Percentiles rank a stretch among this genome's conserved stretches.
These are phyloP conservation scores for Phytopythium boreale DNA, from an alignment of 352 stramenopile species.

Conservation along the genomic window DNA sequence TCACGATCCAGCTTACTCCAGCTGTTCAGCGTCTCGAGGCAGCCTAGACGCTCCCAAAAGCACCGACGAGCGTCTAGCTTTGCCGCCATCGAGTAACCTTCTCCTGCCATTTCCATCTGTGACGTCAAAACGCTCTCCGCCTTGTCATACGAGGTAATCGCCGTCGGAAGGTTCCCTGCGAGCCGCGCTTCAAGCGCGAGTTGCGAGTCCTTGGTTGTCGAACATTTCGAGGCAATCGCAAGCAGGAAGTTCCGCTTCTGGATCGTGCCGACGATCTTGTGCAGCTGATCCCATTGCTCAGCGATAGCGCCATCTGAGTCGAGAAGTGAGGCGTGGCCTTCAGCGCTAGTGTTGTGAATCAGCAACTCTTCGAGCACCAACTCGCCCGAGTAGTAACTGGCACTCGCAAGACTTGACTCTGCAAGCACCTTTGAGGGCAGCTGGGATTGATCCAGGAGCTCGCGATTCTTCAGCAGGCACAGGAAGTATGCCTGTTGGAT, in stretches of 20 bases:
- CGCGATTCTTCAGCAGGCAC: constrained; percentile 28
- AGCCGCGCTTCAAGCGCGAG: constrained; percentile 61
- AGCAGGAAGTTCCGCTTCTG: constrained; percentile 68
- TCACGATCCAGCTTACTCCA: constrained; percentile 62
- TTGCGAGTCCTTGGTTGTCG: constrained; percentile 51
- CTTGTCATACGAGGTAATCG: constrained; percentile 72
- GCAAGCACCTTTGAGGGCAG: constrained; percentile 44
- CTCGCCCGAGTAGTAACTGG: constrained; percentile 54
- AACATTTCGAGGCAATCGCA: constrained; percentile 49
- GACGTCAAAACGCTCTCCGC: constrained; percentile 41
- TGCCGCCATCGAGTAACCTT: constrained; percentile 16
- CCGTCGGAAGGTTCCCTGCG: constrained; percentile 62
- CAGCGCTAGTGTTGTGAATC: constrained; percentile 22
- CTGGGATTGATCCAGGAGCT: constrained; percentile 23
- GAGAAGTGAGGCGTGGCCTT: constrained; percentile 2
- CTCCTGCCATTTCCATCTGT: constrained; percentile 37
- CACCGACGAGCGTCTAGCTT: constrained; percentile 53
- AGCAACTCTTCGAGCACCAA: constrained; percentile 66
- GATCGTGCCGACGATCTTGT: constrained; percentile 64
- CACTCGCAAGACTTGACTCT: constrained; percentile 56
- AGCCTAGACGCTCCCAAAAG: constrained; percentile 60
- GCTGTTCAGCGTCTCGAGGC: constrained; percentile 63
- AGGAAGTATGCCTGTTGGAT: constrained; percentile 51
- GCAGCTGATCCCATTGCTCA: constrained; percentile 63
- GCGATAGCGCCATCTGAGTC: constrained; percentile 17